Evolutionary conservation across 331 rosid species (phyloP).

Genomic region (Malus hybrid): DNA sequence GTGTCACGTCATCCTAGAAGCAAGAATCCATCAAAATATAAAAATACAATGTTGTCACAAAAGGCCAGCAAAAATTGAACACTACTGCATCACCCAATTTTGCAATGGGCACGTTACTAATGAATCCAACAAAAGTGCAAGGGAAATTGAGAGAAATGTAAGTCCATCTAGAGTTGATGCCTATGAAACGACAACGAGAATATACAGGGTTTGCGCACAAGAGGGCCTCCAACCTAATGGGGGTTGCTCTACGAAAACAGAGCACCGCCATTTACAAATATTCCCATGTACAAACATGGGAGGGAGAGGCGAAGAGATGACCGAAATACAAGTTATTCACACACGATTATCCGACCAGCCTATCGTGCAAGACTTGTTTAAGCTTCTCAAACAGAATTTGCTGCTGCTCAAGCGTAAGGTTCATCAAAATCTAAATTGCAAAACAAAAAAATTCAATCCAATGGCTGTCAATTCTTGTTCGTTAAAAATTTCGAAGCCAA

Average conservation of each 20-base stretch:
- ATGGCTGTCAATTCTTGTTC: neutral
- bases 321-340: constrained; percentile 14
- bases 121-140: neutral
- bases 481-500: neutral
- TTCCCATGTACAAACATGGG: constrained; percentile 3
- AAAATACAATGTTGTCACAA: neutral
- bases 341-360: constrained; percentile 34
- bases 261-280: constrained; percentile 27
- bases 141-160: neutral
- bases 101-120: neutral
- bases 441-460: neutral
- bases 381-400: constrained; percentile 65
- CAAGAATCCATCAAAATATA: neutral
- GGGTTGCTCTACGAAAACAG: constrained; percentile 29
- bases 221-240: constrained; percentile 16
- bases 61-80: neutral
- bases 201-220: constrained; percentile 33
- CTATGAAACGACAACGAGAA: constrained; percentile 17
- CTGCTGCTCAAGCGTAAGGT: constrained; percentile 78
- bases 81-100: neutral
- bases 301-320: constrained; percentile 15
- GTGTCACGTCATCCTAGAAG: no score
- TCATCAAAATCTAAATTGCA: constrained; percentile 62
- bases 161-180: neutral
- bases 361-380: constrained; percentile 63